Conservation (phyloP, 2,329 filamentous ascomycete species). For the Ophiostoma populinum region DNA sequence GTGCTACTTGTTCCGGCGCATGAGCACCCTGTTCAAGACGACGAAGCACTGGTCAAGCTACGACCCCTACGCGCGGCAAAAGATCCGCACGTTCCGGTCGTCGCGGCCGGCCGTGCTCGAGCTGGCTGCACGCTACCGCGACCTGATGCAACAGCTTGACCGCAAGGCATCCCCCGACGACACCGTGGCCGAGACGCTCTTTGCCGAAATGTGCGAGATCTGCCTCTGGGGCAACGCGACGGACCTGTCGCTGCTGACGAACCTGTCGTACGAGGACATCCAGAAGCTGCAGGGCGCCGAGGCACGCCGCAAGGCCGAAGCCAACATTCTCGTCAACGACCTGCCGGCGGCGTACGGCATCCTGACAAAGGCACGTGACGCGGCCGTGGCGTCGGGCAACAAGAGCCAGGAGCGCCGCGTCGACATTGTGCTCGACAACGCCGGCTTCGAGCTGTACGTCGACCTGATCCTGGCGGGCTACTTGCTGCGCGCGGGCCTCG, state of each 20-base stretch:
- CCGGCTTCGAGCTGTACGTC: slow-evolving; percentile 92
- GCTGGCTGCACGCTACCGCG: slow-evolving; percentile 24
- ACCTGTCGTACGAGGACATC: slow-evolving; percentile 84
- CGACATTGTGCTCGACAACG: slow-evolving; percentile 92
- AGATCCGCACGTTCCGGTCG: slow-evolving; percentile 80
- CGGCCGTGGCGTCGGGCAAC: slow-evolving; percentile 8
- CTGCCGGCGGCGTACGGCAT: slow-evolving; percentile 27
- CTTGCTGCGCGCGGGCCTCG: slow-evolving; percentile 66
- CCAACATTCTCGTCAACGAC: slow-evolving; percentile 86
- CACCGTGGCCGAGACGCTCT: slow-evolving; percentile 41
- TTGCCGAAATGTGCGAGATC: slow-evolving; percentile 88
- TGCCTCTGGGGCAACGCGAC: slow-evolving; percentile 97
- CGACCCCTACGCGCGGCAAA: slow-evolving; percentile 79
- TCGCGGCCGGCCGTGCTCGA: slow-evolving; percentile 52
- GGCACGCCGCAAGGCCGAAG: slow-evolving; percentile 70
- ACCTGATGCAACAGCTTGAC: slow-evolving; percentile 51
- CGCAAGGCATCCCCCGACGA: slow-evolving; percentile 47
- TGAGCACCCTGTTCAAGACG: slow-evolving; percentile 59
- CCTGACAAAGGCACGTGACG: slow-evolving; percentile 11
- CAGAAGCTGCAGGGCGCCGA: slow-evolving; percentile 86
- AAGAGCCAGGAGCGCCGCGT: slow-evolving; percentile 45
- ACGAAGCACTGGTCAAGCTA: slow-evolving; percentile 77
- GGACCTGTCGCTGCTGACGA: slow-evolving; percentile 78
- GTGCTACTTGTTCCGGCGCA: slow-evolving; percentile 86
- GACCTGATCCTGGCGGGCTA: slow-evolving; percentile 87